A percentile compares a stretch with the other conserved stretches of the same genome.
Conservation (phyloP, 2,329 filamentous ascomycete species). For the Curvularia sp. region DNA sequence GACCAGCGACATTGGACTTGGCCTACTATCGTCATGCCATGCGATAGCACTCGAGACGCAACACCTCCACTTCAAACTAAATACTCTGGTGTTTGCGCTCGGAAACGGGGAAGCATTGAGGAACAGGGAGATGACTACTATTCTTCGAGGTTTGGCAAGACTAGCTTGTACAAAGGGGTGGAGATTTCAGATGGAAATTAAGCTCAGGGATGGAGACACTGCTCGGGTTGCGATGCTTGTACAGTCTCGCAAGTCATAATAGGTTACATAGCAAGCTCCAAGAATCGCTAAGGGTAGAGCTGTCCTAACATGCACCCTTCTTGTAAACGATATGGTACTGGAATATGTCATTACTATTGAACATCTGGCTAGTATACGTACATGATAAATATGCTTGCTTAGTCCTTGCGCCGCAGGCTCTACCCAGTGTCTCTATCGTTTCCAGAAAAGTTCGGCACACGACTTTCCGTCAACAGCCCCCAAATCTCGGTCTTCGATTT, state of each 20-base stretch:
- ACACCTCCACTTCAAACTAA: slow-evolving; percentile 18
- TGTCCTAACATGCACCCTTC: too few species aligned
- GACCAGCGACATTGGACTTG: slow-evolving; percentile 18
- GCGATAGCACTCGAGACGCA: slow-evolving; percentile 20
- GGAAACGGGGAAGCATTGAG: too few species aligned
- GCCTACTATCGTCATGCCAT: slow-evolving; percentile 24
- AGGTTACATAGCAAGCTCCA: too few species aligned
- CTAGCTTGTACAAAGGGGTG: not conserved
- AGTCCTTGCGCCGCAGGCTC: too few species aligned
- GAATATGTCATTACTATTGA: too few species aligned
- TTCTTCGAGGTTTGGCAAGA: not conserved
- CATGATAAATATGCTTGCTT: too few species aligned
- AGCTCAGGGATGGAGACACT: not conserved
- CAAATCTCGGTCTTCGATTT: not conserved
- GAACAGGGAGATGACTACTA: not conserved
- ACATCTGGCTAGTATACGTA: too few species aligned
- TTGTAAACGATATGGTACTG: too few species aligned
- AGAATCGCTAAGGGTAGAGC: too few species aligned
- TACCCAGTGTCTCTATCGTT: too few species aligned
- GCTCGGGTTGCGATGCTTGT: not conserved
- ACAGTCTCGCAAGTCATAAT: not conserved
- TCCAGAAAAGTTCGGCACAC: too few species aligned
- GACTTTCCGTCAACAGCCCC: not conserved
- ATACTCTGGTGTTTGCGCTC: slow-evolving; percentile 16
- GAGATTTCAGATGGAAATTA: not conserved